Percentiles rank a stretch among this genome's conserved stretches.
phyloP scores from a whole-genome alignment of 2,329 filamentous ascomycete species.

The Colletotrichum musicola region DNA sequence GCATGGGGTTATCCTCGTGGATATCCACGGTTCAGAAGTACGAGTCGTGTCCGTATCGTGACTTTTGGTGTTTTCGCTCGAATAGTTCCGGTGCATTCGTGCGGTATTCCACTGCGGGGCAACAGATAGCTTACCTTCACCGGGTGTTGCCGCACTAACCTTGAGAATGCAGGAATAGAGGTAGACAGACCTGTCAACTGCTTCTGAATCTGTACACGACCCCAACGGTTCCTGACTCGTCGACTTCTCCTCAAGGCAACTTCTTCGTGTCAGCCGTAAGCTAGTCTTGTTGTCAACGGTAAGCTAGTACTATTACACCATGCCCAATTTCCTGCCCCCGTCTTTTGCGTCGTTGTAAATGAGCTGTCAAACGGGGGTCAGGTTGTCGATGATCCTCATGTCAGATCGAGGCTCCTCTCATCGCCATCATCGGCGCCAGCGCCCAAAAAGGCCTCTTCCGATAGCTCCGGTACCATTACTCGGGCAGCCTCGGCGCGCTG shows the following conservation, averaged over 20 bases:
- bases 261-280: too few species aligned
- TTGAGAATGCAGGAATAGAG: too few species aligned
- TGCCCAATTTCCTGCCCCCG: too few species aligned
- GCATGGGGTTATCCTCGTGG: neutral
- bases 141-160: too few species aligned
- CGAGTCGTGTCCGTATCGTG: neutral
- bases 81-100: neutral
- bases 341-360: slow-evolving; percentile 1
- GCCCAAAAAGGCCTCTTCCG: slow-evolving; percentile 13
- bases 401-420: slow-evolving; percentile 2
- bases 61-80: neutral
- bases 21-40: neutral
- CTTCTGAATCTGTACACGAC: too few species aligned
- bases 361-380: slow-evolving; percentile 18
- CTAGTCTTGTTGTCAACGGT: too few species aligned
- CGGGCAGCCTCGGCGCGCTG: slow-evolving; percentile 17
- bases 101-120: too few species aligned
- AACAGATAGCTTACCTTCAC: too few species aligned
- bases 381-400: slow-evolving; percentile 32
- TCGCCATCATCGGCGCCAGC: slow-evolving; percentile 27
- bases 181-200: too few species aligned
- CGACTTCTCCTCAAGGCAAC: too few species aligned
- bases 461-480: slow-evolving; percentile 26
- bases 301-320: too few species aligned
- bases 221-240: too few species aligned